These are phyloP conservation scores for Astrothelium subdiscretum DNA, from an alignment of 495 filamentous ascomycete species.

Conservation along the genomic window DNA sequence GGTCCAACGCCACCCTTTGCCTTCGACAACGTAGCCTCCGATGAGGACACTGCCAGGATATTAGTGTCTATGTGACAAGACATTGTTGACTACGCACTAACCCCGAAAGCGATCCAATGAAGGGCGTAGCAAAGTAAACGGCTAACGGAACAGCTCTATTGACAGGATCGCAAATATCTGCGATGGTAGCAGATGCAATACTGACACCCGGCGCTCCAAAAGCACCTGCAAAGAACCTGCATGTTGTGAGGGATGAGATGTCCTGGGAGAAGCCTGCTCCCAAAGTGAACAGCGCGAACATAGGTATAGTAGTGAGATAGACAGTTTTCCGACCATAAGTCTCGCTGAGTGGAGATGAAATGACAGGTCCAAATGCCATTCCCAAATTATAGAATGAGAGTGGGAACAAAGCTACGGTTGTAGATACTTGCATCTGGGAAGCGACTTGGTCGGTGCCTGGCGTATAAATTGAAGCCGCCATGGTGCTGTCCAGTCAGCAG, in stretches of 20 bases:
- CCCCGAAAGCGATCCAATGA: constrained; percentile 21
- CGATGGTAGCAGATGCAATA: constrained; percentile 36
- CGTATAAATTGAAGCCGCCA: constrained; percentile 23
- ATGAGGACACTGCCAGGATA: constrained; percentile 1
- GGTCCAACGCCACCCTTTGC: constrained; percentile 23
- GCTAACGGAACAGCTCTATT: constrained; percentile 27
- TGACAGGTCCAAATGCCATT: constrained; percentile 18
- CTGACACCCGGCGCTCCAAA: constrained; percentile 30
- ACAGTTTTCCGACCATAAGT: constrained; percentile 18
- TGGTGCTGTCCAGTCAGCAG: constrained; percentile 7
- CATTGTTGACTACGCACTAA: constrained; percentile 6
- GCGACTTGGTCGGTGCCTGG: constrained; percentile 13
- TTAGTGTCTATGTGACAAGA: not conserved
- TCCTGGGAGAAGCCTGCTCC: constrained; percentile 18
- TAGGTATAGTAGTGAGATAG: constrained; percentile 13
- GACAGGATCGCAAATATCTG: constrained; percentile 31
- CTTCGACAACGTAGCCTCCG: constrained; percentile 15
- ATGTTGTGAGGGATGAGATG: constrained; percentile 11
- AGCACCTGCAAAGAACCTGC: constrained; percentile 21
- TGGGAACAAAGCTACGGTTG: constrained; percentile 18
- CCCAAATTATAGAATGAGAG: constrained; percentile 20
- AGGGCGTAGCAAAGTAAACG: constrained; percentile 27
- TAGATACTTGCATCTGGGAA: constrained; percentile 11
- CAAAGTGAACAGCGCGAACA: constrained; percentile 21
- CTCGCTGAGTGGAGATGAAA: constrained; percentile 21